Evolutionary conservation across 352 stramenopile species (phyloP).

Genomic region (Phytophthora podocarpi): DNA sequence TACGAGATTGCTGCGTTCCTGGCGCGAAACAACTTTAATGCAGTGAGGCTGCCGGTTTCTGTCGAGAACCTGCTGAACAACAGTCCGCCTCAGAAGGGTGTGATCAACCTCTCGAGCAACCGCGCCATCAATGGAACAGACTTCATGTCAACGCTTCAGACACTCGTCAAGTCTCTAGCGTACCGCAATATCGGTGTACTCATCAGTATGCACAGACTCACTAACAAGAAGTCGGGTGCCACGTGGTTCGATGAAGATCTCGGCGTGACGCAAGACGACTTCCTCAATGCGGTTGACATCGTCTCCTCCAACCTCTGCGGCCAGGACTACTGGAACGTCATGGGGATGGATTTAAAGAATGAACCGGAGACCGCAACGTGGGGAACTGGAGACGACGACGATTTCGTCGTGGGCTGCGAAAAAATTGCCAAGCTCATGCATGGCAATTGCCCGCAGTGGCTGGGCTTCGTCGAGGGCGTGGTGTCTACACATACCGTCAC

Average conservation of each 20-base stretch:
- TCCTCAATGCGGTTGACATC: constrained; percentile 59
- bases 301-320: constrained; percentile 68
- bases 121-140: constrained; percentile 71
- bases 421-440: constrained; percentile 85
- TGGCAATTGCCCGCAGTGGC: constrained; percentile 69
- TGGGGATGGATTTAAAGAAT: constrained; percentile 85
- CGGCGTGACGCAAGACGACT: constrained; percentile 59
- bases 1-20: constrained; percentile 82
- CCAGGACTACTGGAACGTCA: constrained; percentile 80
- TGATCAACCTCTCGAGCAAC: constrained; percentile 78
- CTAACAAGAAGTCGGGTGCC: constrained; percentile 53
- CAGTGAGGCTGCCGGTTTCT: constrained; percentile 68
- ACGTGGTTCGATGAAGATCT: constrained; percentile 68
- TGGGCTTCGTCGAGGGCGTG: constrained; percentile 82
- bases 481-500: constrained; percentile 51
- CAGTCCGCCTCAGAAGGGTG: constrained; percentile 51
- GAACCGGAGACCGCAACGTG: constrained; percentile 71
- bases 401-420: constrained; percentile 68
- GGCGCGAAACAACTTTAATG: constrained; percentile 86
- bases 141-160: constrained; percentile 77
- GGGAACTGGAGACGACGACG: constrained; percentile 65
- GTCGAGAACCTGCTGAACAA: constrained; percentile 77
- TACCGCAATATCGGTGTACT: constrained; percentile 79
- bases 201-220: constrained; percentile 77
- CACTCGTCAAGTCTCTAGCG: constrained; percentile 66